These are phyloP conservation scores for Orbilia quercus DNA, from an alignment of 2,329 filamentous ascomycete species.

Conservation along the genomic window DNA sequence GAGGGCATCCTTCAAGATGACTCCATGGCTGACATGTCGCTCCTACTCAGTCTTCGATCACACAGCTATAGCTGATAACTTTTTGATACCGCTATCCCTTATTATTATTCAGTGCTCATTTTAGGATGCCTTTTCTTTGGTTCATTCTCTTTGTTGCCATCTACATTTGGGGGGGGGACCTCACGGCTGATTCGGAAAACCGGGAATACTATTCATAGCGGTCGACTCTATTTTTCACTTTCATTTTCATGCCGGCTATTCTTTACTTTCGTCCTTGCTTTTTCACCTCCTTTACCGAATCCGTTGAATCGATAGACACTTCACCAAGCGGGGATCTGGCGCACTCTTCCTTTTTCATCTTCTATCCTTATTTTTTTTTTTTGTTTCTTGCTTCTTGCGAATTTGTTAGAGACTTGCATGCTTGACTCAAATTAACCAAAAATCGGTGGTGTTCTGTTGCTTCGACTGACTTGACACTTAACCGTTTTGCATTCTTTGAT, in stretches of 20 bases:
- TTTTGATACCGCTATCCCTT: not conserved
- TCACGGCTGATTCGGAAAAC: slow-evolving; percentile 49
- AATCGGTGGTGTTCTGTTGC: slow-evolving; percentile 3
- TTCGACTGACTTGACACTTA: slow-evolving; percentile 9
- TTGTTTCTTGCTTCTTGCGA: slow-evolving; percentile 4
- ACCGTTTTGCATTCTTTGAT: slow-evolving; percentile 34
- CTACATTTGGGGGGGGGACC: slow-evolving; percentile 51
- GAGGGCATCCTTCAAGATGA: slow-evolving; percentile 36
- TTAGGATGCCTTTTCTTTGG: slow-evolving; percentile 1
- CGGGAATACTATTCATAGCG: slow-evolving; percentile 36
- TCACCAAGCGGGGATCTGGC: slow-evolving; percentile 49
- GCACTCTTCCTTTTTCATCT: slow-evolving; percentile 20
- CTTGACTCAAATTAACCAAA: not conserved
- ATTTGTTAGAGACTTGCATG: not conserved
- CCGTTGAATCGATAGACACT: slow-evolving; percentile 41
- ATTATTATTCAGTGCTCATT: not conserved
- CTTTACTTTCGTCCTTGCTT: too few species aligned
- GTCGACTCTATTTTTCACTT: slow-evolving; percentile 32
- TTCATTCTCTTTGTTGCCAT: slow-evolving; percentile 4
- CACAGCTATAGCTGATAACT: slow-evolving; percentile 8
- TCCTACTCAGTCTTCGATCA: slow-evolving; percentile 29
- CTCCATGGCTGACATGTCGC: slow-evolving; percentile 29
- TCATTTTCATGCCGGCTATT: too few species aligned
- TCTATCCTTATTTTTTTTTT: slow-evolving; percentile 17
- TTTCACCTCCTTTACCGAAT: slow-evolving; percentile 39